Conservation (phyloP, 2,329 filamentous ascomycete species). For the Fusarium papillatum region DNA sequence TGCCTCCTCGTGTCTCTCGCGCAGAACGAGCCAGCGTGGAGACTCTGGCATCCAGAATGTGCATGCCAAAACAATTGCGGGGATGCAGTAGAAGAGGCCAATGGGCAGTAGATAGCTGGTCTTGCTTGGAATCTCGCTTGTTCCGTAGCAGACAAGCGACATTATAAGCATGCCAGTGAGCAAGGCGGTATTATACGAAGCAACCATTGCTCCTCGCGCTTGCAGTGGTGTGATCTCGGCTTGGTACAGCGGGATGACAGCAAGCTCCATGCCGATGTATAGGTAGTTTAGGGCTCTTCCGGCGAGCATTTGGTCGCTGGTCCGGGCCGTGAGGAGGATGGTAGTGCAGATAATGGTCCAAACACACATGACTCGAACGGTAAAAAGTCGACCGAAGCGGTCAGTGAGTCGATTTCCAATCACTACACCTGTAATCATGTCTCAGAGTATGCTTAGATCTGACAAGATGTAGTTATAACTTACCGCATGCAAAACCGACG, state of each 20-base stretch:
- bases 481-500: slow-evolving; percentile 49
- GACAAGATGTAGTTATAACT: slow-evolving; percentile 13
- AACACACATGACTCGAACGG: slow-evolving; percentile 50
- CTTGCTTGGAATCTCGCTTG: slow-evolving; percentile 45
- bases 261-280: slow-evolving; percentile 55
- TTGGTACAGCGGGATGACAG: slow-evolving; percentile 49
- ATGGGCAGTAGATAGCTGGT: slow-evolving; percentile 51
- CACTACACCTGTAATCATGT: neutral
- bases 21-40: slow-evolving; percentile 47
- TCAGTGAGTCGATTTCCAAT: slow-evolving; percentile 38
- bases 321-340: slow-evolving; percentile 48
- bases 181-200: slow-evolving; percentile 46
- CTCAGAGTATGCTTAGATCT: neutral
- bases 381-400: slow-evolving; percentile 48
- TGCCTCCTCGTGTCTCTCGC: slow-evolving; percentile 46
- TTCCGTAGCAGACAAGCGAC: slow-evolving; percentile 44
- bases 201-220: slow-evolving; percentile 47
- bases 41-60: slow-evolving; percentile 33
- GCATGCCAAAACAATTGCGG: slow-evolving; percentile 41
- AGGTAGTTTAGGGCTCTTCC: slow-evolving; percentile 52
- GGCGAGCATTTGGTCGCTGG: slow-evolving; percentile 48
- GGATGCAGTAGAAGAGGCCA: slow-evolving; percentile 51
- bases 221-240: slow-evolving; percentile 47
- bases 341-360: slow-evolving; percentile 49
- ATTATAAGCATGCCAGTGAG: slow-evolving; percentile 39